A percentile compares a stretch with the other conserved stretches of the same genome.
Evolutionary conservation across 495 filamentous ascomycete genomes (phyloP).

Genomic region (Apodospora peruviana): DNA sequence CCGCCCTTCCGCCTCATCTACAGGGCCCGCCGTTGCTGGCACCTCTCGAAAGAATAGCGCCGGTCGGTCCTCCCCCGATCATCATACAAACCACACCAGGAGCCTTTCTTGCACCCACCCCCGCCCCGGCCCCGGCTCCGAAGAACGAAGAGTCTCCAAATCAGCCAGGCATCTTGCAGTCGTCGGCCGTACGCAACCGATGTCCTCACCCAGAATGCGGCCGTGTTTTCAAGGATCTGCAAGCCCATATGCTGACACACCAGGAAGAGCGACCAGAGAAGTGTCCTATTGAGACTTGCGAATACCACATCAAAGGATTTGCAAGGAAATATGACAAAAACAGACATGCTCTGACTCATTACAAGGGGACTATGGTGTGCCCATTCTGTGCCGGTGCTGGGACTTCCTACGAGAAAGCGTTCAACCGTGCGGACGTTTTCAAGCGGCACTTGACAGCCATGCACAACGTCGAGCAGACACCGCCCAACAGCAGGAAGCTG

Average conservation of each 20-base stretch:
- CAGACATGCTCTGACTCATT: slow-evolving; percentile 94
- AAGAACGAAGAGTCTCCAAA: slow-evolving; percentile 58
- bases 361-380: slow-evolving; percentile 99
- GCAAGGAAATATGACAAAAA: slow-evolving; percentile 99
- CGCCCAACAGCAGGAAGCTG: slow-evolving; percentile 84
- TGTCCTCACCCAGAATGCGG: slow-evolving; percentile 85
- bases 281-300: slow-evolving; percentile 89
- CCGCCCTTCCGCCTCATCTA: slow-evolving; percentile 45
- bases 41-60: slow-evolving; percentile 16
- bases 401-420: slow-evolving; percentile 91
- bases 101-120: slow-evolving; percentile 38
- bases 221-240: slow-evolving; percentile 87
- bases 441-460: slow-evolving; percentile 94
- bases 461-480: slow-evolving; percentile 90
- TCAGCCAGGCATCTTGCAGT: slow-evolving; percentile 6
- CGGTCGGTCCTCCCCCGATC: slow-evolving; percentile 16
- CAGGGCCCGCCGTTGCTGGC: slow-evolving; percentile 20
- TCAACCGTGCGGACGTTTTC: slow-evolving; percentile 98
- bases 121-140: slow-evolving; percentile 17
- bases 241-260: slow-evolving; percentile 95
- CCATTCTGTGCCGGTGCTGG: slow-evolving; percentile 94
- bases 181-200: slow-evolving; percentile 41
- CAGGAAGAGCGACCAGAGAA: slow-evolving; percentile 92
- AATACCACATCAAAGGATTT: slow-evolving; percentile 94
- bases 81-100: slow-evolving; percentile 16